Percentiles rank a stretch among this genome's conserved stretches.
Evolutionary conservation across 805 yeast species (phyloP).

Genomic region (Saccharomycopsis sp.): DNA sequence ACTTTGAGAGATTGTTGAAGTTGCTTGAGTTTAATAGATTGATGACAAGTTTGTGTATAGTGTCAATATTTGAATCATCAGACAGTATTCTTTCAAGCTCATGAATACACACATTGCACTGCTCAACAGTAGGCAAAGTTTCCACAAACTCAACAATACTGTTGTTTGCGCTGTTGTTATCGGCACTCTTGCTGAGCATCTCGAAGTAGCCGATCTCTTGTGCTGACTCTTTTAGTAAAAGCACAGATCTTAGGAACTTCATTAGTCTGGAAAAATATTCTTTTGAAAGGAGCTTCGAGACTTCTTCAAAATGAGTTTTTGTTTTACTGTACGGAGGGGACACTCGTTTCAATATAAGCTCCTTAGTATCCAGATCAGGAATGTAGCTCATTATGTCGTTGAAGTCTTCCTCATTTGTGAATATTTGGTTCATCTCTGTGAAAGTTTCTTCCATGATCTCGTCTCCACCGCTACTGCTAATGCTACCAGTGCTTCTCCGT

Average conservation of each 20-base stretch:
- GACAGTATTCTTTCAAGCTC: conserved; percentile 17
- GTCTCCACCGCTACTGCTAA: background rate
- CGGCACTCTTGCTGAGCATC: background rate
- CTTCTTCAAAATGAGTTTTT: conserved; percentile 2
- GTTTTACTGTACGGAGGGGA: conserved; percentile 12
- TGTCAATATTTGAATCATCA: conserved; percentile 20
- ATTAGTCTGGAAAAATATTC: conserved; percentile 18
- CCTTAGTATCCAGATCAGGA: conserved; percentile 12
- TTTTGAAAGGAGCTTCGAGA: conserved; percentile 14
- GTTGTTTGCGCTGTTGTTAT: background rate
- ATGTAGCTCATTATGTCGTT: conserved; percentile 20
- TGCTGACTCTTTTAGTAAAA: conserved; percentile 16
- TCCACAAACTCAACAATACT: background rate
- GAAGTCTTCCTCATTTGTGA: conserved; percentile 27
- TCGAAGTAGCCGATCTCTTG: conserved; percentile 16
- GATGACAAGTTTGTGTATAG: conserved; percentile 14
- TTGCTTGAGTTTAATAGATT: conserved; percentile 19
- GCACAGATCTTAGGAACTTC: conserved; percentile 11
- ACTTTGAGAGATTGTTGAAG: conserved; percentile 22
- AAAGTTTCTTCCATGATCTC: conserved; percentile 19
- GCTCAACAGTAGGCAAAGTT: conserved; percentile 15
- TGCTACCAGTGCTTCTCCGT: conserved; percentile 2
- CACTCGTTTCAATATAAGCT: conserved; percentile 6
- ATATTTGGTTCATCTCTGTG: conserved; percentile 20
- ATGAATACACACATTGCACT: conserved; percentile 17